Evolutionary conservation across 306 rosid species (phyloP), one percentile per base, ranked within the genome.

Genomic region (Rosa lucieae): DNA sequence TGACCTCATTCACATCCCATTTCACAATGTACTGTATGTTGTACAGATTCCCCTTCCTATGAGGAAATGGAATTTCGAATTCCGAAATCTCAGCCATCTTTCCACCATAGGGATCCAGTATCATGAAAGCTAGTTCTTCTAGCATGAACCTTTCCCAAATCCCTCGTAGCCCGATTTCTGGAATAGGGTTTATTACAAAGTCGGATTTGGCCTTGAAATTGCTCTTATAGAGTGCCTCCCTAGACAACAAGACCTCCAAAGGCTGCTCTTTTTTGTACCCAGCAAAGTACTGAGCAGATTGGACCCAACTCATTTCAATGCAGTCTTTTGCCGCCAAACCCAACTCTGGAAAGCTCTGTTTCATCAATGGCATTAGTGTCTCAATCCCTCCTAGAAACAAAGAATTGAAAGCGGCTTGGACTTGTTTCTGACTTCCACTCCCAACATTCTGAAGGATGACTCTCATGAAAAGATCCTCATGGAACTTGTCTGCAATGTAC

Each of bases 151-250:
- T 84, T 29, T 69, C 59, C 93, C 94, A 92, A 39, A 82, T 56
- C 63, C 87, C 89, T 70, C 73, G 67, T 15, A 89, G 59, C 37
- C 65, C 89, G 2, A 3, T 1, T 77, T 88, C 78, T 55, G 91
- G 85, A 69, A 86, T 85, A 17, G 92, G 92, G 44, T 59, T 37
- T 35, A 32, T 59, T 5, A 88, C 91, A 67, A 72, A 89, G 52
- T 91, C 94, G 18, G 92, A 91, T 74, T 88, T 91, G 3, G 85
- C 90, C 81, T 90, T 90, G 86, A 88, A 90, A 43, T 67, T 56
- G 70, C 79, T 84, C 75, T 90, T 86, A 75, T 6, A 81, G 0
- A 5, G 76, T 62, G 85, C 81, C 20, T 13, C 76, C 63, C 87
- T 77, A 32, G 89, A 67, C 10, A 90, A 82, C 73, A 88, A 74